A percentile compares a stretch with the other conserved stretches of the same genome.
These are phyloP conservation scores for Suillus luteus DNA, from an alignment of 768 basidiomycete genomes.

Conservation along the genomic window DNA sequence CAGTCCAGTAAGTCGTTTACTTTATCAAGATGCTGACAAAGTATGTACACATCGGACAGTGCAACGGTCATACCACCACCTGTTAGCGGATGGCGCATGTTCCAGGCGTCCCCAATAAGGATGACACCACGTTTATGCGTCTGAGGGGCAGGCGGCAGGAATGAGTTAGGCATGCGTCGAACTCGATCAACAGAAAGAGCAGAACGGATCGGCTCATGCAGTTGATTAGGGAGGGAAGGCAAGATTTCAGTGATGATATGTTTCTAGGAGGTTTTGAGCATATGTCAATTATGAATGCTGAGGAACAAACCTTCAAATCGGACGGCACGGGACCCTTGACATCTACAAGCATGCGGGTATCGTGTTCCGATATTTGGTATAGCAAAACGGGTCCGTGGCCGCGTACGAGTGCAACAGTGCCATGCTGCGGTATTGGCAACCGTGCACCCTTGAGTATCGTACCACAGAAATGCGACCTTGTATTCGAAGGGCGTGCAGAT, in stretches of 20 bases:
- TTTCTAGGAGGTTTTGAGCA: slow-evolving; percentile 38
- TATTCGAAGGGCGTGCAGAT: slow-evolving; percentile 48
- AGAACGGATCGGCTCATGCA: slow-evolving; percentile 63
- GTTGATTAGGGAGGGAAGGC: slow-evolving; percentile 75
- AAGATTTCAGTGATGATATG: slow-evolving; percentile 74
- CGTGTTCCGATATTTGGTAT: slow-evolving; percentile 87
- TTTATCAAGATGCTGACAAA: slow-evolving; percentile 59
- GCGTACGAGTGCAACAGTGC: slow-evolving; percentile 82
- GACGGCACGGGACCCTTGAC: slow-evolving; percentile 81
- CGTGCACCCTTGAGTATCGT: slow-evolving; percentile 75
- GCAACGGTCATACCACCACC: slow-evolving; percentile 99
- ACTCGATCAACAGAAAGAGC: slow-evolving; percentile 82
- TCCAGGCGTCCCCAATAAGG: slow-evolving; percentile 94
- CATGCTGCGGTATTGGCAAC: slow-evolving; percentile 74
- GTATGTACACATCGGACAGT: slow-evolving; percentile 78
- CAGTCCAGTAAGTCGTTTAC: slow-evolving; percentile 49
- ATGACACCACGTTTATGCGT: slow-evolving; percentile 68
- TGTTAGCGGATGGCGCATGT: slow-evolving; percentile 98
- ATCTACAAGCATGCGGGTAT: slow-evolving; percentile 94
- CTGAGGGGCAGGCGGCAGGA: slow-evolving; percentile 81
- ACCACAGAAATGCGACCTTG: slow-evolving; percentile 83
- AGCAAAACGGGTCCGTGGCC: slow-evolving; percentile 86
- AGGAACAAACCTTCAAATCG: slow-evolving; percentile 63
- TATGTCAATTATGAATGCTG: slow-evolving; percentile 4
- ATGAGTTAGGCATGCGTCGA: slow-evolving; percentile 94